phyloP scores from a whole-genome alignment of 108 stramenopile species.

The Pseudonitzschia pungens region DNA sequence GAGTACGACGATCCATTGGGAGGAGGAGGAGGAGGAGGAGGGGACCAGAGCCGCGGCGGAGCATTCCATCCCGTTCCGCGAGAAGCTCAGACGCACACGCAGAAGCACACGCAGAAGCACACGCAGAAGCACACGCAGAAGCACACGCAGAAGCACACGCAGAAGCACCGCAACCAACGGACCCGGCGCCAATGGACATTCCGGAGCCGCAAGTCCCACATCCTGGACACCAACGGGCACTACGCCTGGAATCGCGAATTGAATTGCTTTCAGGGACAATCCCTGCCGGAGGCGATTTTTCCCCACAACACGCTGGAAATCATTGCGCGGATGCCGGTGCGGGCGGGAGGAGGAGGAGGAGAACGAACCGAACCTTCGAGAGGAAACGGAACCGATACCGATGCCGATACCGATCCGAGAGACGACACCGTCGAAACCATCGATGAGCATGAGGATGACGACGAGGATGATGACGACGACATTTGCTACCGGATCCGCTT shows the following conservation, averaged over 20 bases:
- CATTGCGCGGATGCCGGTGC: not conserved
- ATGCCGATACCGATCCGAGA: too few relatives aligned
- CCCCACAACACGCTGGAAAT: conserved; percentile 9
- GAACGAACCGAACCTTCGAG: not conserved
- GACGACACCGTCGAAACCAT: too few relatives aligned
- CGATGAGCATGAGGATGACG: too few relatives aligned
- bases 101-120: too few relatives aligned
- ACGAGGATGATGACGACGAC: not conserved
- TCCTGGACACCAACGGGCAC: conserved; percentile 9
- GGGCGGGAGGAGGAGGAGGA: not conserved
- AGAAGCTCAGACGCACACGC: too few relatives aligned
- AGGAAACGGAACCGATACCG: not conserved
- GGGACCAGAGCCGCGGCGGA: too few relatives aligned
- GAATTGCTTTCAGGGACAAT: conserved; percentile 1
- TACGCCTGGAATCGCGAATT: conserved; percentile 7
- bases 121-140: too few relatives aligned
- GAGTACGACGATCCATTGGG: too few relatives aligned
- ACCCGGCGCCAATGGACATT: not conserved
- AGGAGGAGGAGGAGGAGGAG: too few relatives aligned
- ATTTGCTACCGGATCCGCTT: not conserved
- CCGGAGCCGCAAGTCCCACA: not conserved
- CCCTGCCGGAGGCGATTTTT: not conserved
- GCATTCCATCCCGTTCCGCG: too few relatives aligned
- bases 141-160: too few relatives aligned
- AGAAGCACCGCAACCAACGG: too few relatives aligned